These are phyloP conservation scores for Wickerhamiella azyma DNA, from an alignment of 805 yeast genomes.

Conservation along the genomic window DNA sequence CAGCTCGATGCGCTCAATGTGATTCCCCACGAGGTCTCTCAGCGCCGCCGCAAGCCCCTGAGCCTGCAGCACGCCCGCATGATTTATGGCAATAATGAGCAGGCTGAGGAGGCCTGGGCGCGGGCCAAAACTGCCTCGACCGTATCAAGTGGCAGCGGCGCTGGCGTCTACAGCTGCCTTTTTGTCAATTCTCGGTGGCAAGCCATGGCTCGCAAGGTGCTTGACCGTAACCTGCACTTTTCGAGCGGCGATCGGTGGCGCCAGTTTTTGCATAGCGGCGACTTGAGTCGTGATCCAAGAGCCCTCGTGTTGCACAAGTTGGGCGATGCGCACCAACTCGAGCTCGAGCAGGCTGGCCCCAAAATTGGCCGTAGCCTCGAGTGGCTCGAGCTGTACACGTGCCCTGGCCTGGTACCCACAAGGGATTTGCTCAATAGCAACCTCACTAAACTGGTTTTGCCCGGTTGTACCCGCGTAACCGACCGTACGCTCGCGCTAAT, in stretches of 20 bases:
- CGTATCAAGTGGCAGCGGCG: background rate
- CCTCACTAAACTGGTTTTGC: conserved; percentile 39
- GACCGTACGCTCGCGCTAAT: conserved; percentile 45
- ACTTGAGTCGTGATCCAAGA: conserved; percentile 19
- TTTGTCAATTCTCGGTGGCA: conserved; percentile 59
- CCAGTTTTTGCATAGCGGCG: conserved; percentile 25
- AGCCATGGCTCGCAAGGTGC: conserved; percentile 38
- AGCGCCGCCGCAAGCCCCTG: conserved; percentile 53
- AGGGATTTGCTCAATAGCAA: conserved; percentile 32
- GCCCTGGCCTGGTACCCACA: conserved; percentile 57
- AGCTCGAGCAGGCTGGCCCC: conserved; percentile 36
- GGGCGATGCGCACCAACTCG: conserved; percentile 37
- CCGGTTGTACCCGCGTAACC: conserved; percentile 53
- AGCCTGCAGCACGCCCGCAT: conserved; percentile 55
- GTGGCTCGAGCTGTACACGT: conserved; percentile 72
- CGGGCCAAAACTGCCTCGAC: conserved; percentile 16
- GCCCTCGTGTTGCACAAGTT: conserved; percentile 56
- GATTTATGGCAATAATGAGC: conserved; percentile 41
- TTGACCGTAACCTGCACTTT: conserved; percentile 45
- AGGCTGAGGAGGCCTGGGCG: conserved; percentile 33
- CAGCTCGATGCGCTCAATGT: conserved; percentile 43
- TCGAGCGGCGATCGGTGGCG: conserved; percentile 34
- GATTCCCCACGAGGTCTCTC: conserved; percentile 49
- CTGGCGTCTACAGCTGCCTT: conserved; percentile 31
- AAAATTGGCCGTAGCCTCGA: conserved; percentile 37